Percentiles rank a stretch among this genome's conserved stretches.
phyloP scores from a whole-genome alignment of 2,329 filamentous ascomycete genomes.

The Neonectria punicea region DNA sequence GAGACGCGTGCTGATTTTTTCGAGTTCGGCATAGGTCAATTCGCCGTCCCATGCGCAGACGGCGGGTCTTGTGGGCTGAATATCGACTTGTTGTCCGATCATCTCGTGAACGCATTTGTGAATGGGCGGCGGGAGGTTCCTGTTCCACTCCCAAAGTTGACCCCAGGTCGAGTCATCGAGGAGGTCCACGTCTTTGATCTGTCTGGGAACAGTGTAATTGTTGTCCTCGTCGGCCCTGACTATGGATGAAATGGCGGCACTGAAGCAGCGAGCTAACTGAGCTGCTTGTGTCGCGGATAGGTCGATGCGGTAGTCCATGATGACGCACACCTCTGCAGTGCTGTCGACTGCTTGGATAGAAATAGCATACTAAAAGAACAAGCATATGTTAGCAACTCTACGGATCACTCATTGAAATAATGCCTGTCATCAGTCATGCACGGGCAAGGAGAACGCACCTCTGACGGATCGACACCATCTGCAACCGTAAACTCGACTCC shows the following conservation, averaged over 20 bases:
- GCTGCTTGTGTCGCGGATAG: constrained; percentile 1
- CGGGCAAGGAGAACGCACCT: not conserved
- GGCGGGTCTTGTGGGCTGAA: constrained; percentile 16
- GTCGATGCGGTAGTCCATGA: constrained; percentile 17
- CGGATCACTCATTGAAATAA: not conserved
- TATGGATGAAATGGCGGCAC: constrained; percentile 15
- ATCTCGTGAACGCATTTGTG: constrained; percentile 23
- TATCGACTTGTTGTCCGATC: constrained; percentile 12
- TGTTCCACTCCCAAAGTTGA: constrained; percentile 18
- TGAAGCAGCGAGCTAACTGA: constrained; percentile 18
- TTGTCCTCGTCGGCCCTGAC: not conserved
- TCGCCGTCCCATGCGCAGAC: constrained; percentile 19
- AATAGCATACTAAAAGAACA: constrained; percentile 10
- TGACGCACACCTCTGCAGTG: constrained; percentile 1
- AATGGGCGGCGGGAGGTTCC: not conserved
- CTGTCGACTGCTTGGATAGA: constrained; percentile 18
- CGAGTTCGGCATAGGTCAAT: constrained; percentile 25
- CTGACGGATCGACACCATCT: constrained; percentile 19
- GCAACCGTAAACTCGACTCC: constrained; percentile 13
- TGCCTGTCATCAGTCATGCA: not conserved
- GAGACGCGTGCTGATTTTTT: constrained; percentile 46
- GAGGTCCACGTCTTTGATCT: constrained; percentile 10
- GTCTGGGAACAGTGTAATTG: not conserved
- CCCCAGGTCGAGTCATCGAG: constrained; percentile 9
- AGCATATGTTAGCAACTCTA: not conserved